Conservation (phyloP, 345 rosid species). For the Cardiospermum halicacabum region DNA sequence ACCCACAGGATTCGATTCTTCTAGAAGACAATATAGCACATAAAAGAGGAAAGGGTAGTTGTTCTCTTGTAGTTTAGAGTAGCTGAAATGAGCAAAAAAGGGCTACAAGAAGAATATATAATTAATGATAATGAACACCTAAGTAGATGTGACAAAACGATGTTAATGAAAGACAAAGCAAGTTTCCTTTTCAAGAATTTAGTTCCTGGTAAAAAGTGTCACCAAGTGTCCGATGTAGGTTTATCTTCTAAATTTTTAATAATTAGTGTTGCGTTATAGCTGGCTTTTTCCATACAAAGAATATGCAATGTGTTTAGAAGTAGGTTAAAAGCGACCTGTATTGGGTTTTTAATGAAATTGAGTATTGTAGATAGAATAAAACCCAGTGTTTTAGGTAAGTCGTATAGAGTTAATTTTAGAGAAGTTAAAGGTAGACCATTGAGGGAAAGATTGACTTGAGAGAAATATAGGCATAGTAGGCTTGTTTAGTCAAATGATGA, state of each 20-base stretch:
- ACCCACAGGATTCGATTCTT: too few relatives aligned
- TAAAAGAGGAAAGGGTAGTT: neutral
- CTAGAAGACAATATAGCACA: neutral
- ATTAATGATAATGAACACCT: neutral
- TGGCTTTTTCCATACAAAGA: neutral
- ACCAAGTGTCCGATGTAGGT: constrained; percentile 3
- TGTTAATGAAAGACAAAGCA: neutral
- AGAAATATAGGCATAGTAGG: too few relatives aligned
- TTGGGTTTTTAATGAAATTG: neutral
- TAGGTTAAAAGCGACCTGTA: constrained; percentile 1
- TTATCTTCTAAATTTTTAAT: neutral
- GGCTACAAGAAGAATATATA: neutral
- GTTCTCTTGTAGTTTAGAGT: neutral
- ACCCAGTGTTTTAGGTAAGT: too few relatives aligned
- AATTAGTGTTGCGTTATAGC: neutral
- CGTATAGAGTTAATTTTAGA: too few relatives aligned
- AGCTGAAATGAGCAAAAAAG: neutral
- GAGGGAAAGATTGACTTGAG: too few relatives aligned
- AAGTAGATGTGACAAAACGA: constrained; percentile 3
- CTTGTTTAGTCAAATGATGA: too few relatives aligned
- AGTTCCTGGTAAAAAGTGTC: neutral
- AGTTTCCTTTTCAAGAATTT: neutral
- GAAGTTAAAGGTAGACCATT: too few relatives aligned
- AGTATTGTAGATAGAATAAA: too few relatives aligned
- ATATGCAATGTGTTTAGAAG: neutral